Evolutionary conservation across 352 stramenopile species (phyloP).

Genomic region (Phytophthora citricola): DNA sequence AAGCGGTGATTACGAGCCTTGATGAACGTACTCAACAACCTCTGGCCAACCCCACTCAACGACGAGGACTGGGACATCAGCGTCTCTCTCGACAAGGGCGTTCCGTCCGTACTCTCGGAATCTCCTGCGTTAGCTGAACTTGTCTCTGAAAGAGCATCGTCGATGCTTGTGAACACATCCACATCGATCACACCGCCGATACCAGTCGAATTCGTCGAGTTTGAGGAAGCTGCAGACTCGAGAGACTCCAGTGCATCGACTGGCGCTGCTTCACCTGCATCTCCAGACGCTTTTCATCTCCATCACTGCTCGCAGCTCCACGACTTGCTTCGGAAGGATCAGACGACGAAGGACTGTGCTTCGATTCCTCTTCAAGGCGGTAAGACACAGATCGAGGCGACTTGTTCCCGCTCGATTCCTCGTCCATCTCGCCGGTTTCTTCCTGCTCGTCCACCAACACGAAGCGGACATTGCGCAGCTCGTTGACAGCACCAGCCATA

Average conservation of each 20-base stretch:
- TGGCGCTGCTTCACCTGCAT: slow-evolving; percentile 36
- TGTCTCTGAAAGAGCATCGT: slow-evolving; percentile 64
- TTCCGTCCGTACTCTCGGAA: slow-evolving; percentile 25
- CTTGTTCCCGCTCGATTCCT: slow-evolving; percentile 46
- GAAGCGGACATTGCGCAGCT: slow-evolving; percentile 82
- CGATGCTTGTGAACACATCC: slow-evolving; percentile 80
- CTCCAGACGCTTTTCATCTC: slow-evolving; percentile 25
- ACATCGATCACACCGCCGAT: slow-evolving; percentile 83
- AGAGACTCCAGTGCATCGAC: slow-evolving; percentile 36
- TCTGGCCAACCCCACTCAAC: slow-evolving; percentile 71
- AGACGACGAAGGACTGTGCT: slow-evolving; percentile 42
- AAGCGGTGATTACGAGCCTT: slow-evolving; percentile 69
- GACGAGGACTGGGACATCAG: slow-evolving; percentile 57
- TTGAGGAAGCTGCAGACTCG: slow-evolving; percentile 39
- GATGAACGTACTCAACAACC: slow-evolving; percentile 75
- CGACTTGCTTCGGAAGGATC: slow-evolving; percentile 27
- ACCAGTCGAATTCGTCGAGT: slow-evolving; percentile 42
- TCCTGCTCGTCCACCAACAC: slow-evolving; percentile 84
- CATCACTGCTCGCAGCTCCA: slow-evolving; percentile 24
- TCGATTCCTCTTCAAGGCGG: slow-evolving; percentile 72
- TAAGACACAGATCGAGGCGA: slow-evolving; percentile 64
- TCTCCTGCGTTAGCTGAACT: slow-evolving; percentile 35
- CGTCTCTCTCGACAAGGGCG: slow-evolving; percentile 31
- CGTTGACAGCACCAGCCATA: slow-evolving; percentile 84
- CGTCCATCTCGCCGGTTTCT: slow-evolving; percentile 42